phyloP scores from a whole-genome alignment of 2,329 filamentous ascomycete species.

The Chrysoporthe austroafricana region DNA sequence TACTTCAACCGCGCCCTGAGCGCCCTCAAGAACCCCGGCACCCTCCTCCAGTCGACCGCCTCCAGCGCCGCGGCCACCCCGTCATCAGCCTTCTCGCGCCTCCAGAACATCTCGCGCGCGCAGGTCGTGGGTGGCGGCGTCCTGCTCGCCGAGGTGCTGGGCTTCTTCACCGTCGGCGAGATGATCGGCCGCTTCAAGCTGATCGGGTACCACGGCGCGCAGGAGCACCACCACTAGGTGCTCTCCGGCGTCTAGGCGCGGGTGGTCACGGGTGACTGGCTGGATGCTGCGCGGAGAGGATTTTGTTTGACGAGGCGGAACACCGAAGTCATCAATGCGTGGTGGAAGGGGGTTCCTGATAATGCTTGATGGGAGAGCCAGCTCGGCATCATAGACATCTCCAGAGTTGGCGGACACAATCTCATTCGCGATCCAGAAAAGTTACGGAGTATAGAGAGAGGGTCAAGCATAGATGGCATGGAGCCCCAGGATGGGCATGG shows the following conservation, averaged over 20 bases:
- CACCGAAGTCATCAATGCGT: not conserved
- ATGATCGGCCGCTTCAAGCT: constrained; percentile 96
- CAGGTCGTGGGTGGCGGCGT: constrained; percentile 77
- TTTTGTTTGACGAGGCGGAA: not conserved
- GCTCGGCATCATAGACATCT: not conserved
- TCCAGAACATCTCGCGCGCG: constrained; percentile 71
- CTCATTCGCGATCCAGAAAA: not conserved
- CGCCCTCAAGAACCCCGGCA: constrained; percentile 68
- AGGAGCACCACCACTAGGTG: constrained; percentile 58
- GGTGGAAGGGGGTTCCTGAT: constrained; percentile 3
- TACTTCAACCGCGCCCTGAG: constrained; percentile 80
- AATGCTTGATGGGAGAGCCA: not conserved
- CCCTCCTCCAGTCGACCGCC: constrained; percentile 60
- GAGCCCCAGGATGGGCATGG: constrained; percentile 10
- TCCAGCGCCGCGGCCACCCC: constrained; percentile 55
- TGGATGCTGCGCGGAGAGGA: not conserved
- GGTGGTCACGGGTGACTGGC: too few relatives aligned
- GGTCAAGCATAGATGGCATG: constrained; percentile 20
- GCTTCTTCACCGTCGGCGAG: constrained; percentile 98
- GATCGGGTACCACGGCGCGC: constrained; percentile 83
- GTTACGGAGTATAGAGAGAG: not conserved
- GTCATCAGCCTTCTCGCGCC: constrained; percentile 41
- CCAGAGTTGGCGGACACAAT: not conserved
- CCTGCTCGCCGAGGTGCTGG: constrained; percentile 81
- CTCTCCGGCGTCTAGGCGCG: not conserved